Evolutionary conservation across 2,329 filamentous ascomycete species (phyloP).

Genomic region (Ophiosphaerella herpotricha): DNA sequence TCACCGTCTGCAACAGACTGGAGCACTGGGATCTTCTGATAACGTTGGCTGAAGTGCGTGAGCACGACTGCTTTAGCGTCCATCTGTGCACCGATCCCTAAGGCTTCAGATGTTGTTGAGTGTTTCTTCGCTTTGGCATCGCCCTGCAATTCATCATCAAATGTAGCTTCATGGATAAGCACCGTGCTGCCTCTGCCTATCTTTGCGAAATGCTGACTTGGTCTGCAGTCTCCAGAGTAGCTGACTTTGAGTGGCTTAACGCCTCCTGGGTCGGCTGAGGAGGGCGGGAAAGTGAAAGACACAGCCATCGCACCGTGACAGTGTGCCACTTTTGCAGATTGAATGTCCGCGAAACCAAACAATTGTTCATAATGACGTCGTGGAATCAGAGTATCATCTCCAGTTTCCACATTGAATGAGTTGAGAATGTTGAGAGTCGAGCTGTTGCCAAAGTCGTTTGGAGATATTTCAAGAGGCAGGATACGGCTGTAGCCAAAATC

Average conservation of each 20-base stretch:
- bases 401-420: constrained; percentile 13
- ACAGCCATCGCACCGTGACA: constrained; percentile 79
- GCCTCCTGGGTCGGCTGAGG: constrained; percentile 12
- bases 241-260: constrained; percentile 75
- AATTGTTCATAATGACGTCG: constrained; percentile 48
- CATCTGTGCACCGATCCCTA: constrained; percentile 79
- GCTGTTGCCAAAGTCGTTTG: constrained; percentile 21
- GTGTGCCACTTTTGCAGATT: constrained; percentile 72
- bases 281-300: constrained; percentile 73
- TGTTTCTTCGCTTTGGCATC: constrained; percentile 90
- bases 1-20: constrained; percentile 45
- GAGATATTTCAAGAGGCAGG: constrained; percentile 54
- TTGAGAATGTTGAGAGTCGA: constrained; percentile 35
- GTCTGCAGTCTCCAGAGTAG: constrained; percentile 93
- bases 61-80: constrained; percentile 77
- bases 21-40: constrained; percentile 72
- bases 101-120: constrained; percentile 83
- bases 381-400: constrained; percentile 10
- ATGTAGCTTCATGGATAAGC: constrained; percentile 93
- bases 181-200: constrained; percentile 79
- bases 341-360: constrained; percentile 69
- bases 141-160: constrained; percentile 78
- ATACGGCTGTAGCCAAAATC: constrained; percentile 71
- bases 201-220: constrained; percentile 64
- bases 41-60: constrained; percentile 95